Evolutionary conservation across 345 rosid species (phyloP), one percentile per base, ranked within the genome.

Genomic region (Heritiera fomes): DNA sequence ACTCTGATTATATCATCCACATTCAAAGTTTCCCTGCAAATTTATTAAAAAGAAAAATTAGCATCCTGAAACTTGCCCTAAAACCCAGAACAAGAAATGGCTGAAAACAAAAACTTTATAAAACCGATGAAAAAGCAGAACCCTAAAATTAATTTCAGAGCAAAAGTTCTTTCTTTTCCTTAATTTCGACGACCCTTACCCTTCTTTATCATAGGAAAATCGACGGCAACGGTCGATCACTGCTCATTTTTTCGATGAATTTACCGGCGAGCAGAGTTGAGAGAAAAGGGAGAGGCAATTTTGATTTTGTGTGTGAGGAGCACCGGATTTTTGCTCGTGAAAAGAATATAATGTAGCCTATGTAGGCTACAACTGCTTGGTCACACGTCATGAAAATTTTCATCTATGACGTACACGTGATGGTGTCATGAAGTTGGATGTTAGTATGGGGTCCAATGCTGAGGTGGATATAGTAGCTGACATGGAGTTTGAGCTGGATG

Each of bases 401-500:
- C 0, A 81, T 78, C 80, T 6, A 14, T 15, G n/a, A 49, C 84
- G 82, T 80, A 83, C 87, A 88, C 91, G 88, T 86, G 85, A n/a
- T n/a, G n/a, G 28, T 23, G 28, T 23, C 28, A 23, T 23, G 28
- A 23, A 23, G 28, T 23, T 23, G 28, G 28, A 23, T 23, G 28
- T 23, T 23, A 23, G 28, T 23, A 23, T 23, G 28, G 28, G 28
- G 28, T 23, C 28, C 28, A 23, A 23, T 23, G 28, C 28, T 23
- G 28, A 23, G 28, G 28, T 23, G 28, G 28, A 23, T 23, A 23
- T 23, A 23, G 28, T 23, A 23, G 28, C 28, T 23, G 28, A 23
- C 28, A 23, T 23, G 28, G 28, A 23, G 28, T 23, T 23, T 23
- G 28, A 23, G 28, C 28, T 23, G 28, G 28, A 23, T 23, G 28